A percentile compares a stretch with the other conserved stretches of the same genome.
phyloP scores from a whole-genome alignment of 129 eudicot species.

The Erigeron canadensis region DNA sequence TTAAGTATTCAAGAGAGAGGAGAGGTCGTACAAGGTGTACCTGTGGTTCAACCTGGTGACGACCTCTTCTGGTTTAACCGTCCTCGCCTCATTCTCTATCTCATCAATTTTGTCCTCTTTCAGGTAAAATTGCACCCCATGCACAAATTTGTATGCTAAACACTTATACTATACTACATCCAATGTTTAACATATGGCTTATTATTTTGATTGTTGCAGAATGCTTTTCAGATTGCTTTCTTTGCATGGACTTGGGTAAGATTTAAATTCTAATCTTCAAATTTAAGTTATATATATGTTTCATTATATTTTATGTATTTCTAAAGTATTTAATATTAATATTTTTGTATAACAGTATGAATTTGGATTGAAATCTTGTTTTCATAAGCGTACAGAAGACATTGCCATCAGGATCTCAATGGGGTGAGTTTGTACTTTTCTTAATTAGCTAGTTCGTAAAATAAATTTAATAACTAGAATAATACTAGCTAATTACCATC shows the following conservation, averaged over 20 bases:
- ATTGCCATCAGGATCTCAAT: conserved; percentile 45
- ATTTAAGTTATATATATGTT: neutral
- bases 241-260: conserved; percentile 76
- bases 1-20: conserved; percentile 47
- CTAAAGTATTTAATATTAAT: neutral
- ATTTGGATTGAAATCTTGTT: conserved; percentile 58
- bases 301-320: neutral
- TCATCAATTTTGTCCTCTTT: conserved; percentile 59
- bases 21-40: conserved; percentile 45
- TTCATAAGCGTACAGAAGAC: conserved; percentile 41
- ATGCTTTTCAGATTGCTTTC: conserved; percentile 71
- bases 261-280: neutral
- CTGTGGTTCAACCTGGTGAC: conserved; percentile 51
- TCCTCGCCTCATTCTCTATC: conserved; percentile 54
- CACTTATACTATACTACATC: neutral
- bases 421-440: conserved; percentile 45
- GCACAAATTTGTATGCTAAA: neutral
- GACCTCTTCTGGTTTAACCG: conserved; percentile 67
- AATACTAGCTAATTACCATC: neutral
- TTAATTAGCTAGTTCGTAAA: too few relatives aligned
- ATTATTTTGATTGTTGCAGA: conserved; percentile 37
- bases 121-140: conserved; percentile 33
- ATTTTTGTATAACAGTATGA: conserved; percentile 44
- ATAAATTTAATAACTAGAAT: neutral
- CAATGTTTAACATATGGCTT: neutral